Percentiles rank a stretch among this genome's conserved stretches.
Conservation (phyloP, 2,329 filamentous ascomycete species). For the Colletotrichum noveboracense region DNA sequence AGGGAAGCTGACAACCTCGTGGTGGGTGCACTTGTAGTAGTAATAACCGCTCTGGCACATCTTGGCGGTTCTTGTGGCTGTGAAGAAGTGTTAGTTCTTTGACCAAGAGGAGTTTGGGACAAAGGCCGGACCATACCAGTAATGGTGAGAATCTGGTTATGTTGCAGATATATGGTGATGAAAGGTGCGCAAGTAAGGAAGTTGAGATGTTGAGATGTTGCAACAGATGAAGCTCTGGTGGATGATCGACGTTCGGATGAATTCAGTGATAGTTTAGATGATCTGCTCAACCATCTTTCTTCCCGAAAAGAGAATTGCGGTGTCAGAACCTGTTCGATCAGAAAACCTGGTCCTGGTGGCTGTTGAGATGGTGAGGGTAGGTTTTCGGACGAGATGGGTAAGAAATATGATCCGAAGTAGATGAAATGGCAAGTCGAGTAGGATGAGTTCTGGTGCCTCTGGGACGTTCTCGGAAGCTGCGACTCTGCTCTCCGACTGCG, state of each 20-base stretch:
- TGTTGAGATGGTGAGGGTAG: accelerated
- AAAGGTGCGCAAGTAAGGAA: neutral
- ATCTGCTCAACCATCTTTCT: neutral
- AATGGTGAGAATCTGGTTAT: neutral
- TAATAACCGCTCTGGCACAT: conserved; percentile 23
- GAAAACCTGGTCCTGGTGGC: neutral
- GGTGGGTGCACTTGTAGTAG: conserved; percentile 21
- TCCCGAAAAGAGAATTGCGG: neutral
- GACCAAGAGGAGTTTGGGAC: neutral
- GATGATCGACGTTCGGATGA: neutral
- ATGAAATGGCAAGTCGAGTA: neutral
- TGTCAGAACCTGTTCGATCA: neutral
- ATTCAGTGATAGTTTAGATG: neutral
- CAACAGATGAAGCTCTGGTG: neutral
- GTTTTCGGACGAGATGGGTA: neutral
- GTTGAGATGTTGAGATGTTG: neutral
- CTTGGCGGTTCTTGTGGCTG: neutral
- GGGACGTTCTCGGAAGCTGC: neutral
- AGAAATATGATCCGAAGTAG: accelerated
- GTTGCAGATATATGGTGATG: neutral
- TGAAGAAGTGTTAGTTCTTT: neutral
- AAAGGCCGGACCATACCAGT: neutral
- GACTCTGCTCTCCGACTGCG: neutral
- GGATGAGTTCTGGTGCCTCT: neutral
- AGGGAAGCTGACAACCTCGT: conserved; percentile 11